phyloP scores from a whole-genome alignment of 2,329 filamentous ascomycete genomes.

The Ophiognomonia clavigignenti-juglandacearum region DNA sequence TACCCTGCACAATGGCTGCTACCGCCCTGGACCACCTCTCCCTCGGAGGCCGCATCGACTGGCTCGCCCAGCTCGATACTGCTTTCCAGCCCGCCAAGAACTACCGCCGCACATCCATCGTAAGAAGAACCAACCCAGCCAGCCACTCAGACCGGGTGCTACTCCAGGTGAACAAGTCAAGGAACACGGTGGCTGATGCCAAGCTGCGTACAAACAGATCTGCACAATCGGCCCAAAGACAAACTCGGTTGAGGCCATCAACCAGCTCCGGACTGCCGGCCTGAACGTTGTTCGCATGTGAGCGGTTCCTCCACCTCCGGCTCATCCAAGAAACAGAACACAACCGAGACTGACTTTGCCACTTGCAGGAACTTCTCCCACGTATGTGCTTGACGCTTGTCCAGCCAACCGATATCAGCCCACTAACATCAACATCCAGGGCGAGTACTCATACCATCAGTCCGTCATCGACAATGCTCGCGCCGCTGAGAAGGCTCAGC shows the following conservation, averaged over 20 bases:
- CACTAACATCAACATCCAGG: constrained; percentile 36
- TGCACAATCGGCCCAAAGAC: constrained; percentile 99
- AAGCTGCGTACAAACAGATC: constrained; percentile 45
- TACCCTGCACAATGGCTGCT: constrained; percentile 41
- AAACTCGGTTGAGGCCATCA: constrained; percentile 96
- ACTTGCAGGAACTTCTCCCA: constrained; percentile 17
- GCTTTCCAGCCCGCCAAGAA: constrained; percentile 81
- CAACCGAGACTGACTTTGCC: neutral
- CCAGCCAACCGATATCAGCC: neutral
- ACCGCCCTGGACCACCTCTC: constrained; percentile 83
- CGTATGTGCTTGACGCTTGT: constrained; percentile 10
- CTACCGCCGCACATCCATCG: constrained; percentile 90
- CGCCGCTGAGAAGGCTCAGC: constrained; percentile 71
- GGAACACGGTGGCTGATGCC: neutral
- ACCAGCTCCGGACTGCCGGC: constrained; percentile 82
- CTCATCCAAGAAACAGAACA: neutral
- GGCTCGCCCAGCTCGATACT: constrained; percentile 74
- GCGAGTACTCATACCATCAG: constrained; percentile 91
- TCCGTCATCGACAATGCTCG: constrained; percentile 96
- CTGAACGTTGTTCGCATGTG: constrained; percentile 99
- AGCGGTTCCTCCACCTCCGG: constrained; percentile 1
- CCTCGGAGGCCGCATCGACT: constrained; percentile 65
- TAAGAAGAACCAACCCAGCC: constrained; percentile 10
- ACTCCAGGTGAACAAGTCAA: neutral
- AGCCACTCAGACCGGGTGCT: neutral